A percentile compares a stretch with the other conserved stretches of the same genome.
These are phyloP conservation scores for Schoenoplectus tabernaemontani DNA, from an alignment of 202 grass and related monocot genomes.

Conservation along the genomic window DNA sequence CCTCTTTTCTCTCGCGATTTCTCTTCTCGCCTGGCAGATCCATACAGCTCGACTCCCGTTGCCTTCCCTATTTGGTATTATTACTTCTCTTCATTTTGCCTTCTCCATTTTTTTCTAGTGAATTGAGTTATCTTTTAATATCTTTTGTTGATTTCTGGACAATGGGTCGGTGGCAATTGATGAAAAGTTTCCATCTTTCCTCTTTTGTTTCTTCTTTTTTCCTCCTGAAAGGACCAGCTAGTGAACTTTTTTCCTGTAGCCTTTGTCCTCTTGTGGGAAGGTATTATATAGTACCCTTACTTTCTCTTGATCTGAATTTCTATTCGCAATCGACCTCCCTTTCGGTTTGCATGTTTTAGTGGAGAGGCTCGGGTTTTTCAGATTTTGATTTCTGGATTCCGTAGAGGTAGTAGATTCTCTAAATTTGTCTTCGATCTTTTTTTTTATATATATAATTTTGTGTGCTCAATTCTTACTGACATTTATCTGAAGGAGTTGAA, in stretches of 20 bases:
- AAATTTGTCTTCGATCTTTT: background rate
- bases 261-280: constrained; percentile 22
- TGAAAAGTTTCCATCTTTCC: constrained; percentile 14
- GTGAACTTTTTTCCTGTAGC: background rate
- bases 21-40: constrained; percentile 13
- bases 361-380: background rate
- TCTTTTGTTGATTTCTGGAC: background rate
- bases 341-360: background rate
- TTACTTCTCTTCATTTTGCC: background rate
- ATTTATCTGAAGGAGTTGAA: background rate
- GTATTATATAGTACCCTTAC: background rate
- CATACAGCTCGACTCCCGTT: constrained; percentile 11
- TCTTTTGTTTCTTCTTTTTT: constrained; percentile 11
- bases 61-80: background rate
- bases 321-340: background rate
- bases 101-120: background rate
- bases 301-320: background rate
- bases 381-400: constrained; percentile 4
- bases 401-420: background rate
- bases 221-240: background rate
- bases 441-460: too few relatives aligned
- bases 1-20: constrained; percentile 15
- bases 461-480: background rate
- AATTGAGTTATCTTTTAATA: background rate
- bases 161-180: constrained; percentile 23